Percentiles rank a stretch among this genome's conserved stretches.
Evolutionary conservation across 805 yeast species (phyloP).

Genomic region (Metschnikowia gruessii): DNA sequence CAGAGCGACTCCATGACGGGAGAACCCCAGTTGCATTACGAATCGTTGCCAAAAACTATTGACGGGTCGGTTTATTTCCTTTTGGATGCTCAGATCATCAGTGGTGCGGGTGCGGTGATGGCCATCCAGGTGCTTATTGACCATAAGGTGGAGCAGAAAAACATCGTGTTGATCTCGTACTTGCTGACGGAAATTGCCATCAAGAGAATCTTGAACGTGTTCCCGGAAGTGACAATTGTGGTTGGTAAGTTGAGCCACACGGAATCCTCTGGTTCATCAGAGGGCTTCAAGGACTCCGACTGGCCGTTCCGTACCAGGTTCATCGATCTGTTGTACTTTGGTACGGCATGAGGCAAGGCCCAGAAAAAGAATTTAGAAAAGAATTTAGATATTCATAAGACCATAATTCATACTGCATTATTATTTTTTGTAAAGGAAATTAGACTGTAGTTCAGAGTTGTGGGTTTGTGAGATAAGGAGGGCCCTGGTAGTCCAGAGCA

Average conservation of each 20-base stretch:
- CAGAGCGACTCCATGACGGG: conserved; percentile 89
- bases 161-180: conserved; percentile 68
- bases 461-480: no score
- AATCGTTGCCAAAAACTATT: conserved; percentile 54
- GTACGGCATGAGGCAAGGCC: conserved; percentile 41
- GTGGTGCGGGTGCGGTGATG: conserved; percentile 95
- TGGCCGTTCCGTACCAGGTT: conserved; percentile 66
- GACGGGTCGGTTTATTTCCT: conserved; percentile 51
- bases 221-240: conserved; percentile 63
- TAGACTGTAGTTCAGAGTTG: no score
- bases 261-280: conserved; percentile 30
- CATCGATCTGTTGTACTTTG: conserved; percentile 75
- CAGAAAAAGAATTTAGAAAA: no score
- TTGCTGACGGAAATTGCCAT: conserved; percentile 78
- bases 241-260: conserved; percentile 61
- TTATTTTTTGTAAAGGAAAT: no score
- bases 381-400: background rate
- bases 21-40: conserved; percentile 89
- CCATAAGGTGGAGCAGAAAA: conserved; percentile 60
- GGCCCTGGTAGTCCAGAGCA: no score
- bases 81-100: conserved; percentile 82
- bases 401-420: background rate
- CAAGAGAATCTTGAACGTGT: conserved; percentile 69
- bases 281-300: conserved; percentile 45
- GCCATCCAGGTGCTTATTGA: conserved; percentile 85